A percentile compares a stretch with the other conserved stretches of the same genome.
Evolutionary conservation across 192 early-diverging fungal genomes (phyloP).

Genomic region (Chytriomyces sp.): DNA sequence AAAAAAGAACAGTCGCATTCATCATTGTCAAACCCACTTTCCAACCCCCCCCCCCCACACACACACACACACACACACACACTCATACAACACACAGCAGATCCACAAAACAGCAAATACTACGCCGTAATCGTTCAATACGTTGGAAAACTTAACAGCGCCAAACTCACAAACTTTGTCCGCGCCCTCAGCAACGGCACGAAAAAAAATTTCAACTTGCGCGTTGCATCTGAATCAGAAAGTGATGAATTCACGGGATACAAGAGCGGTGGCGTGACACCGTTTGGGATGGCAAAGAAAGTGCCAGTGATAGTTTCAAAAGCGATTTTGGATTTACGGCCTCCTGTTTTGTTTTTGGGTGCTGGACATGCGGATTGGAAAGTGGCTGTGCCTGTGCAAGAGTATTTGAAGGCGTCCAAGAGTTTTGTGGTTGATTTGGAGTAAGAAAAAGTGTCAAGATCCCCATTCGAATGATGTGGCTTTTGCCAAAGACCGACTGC

Average conservation of each 20-base stretch:
- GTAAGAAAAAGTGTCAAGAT: too few relatives aligned
- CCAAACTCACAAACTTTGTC: constrained; percentile 69
- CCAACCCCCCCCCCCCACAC: neutral
- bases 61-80: too few relatives aligned
- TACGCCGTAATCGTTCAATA: constrained; percentile 70
- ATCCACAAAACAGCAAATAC: constrained; percentile 62
- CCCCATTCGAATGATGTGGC: neutral
- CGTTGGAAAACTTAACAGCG: constrained; percentile 66
- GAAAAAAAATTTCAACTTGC: constrained; percentile 81
- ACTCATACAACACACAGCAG: constrained; percentile 24
- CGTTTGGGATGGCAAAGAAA: constrained; percentile 52
- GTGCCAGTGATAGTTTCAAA: constrained; percentile 75
- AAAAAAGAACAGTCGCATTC: neutral
- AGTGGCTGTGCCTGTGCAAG: constrained; percentile 66
- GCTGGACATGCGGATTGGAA: constrained; percentile 89
- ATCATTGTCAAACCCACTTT: neutral
- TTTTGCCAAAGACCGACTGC: too few relatives aligned
- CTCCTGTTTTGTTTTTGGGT: constrained; percentile 76
- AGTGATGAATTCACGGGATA: constrained; percentile 78
- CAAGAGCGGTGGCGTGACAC: constrained; percentile 37
- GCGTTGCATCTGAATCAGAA: constrained; percentile 64
- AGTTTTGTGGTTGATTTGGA: constrained; percentile 50
- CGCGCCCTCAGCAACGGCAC: constrained; percentile 55
- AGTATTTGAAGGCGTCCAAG: constrained; percentile 59
- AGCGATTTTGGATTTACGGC: constrained; percentile 61